These are phyloP conservation scores for Mrakiaceae sp. DNA, from an alignment of 1,284 basidiomycete species.

Conservation along the genomic window DNA sequence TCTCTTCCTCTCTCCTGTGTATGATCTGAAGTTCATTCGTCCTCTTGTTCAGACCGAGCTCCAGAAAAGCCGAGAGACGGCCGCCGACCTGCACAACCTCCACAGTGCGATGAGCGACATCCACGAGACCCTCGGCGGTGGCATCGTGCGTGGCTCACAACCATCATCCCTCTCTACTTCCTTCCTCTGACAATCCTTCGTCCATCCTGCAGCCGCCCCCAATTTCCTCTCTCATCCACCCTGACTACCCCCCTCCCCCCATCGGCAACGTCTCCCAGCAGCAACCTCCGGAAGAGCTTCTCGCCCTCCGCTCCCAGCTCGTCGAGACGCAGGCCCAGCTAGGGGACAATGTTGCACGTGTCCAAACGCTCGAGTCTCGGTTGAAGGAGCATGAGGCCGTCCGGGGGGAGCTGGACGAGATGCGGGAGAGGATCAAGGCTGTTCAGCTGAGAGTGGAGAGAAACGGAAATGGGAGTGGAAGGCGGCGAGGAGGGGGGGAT, in stretches of 20 bases:
- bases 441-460: constrained; percentile 34
- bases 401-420: constrained; percentile 61
- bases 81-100: constrained; percentile 72
- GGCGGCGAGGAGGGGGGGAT: constrained; percentile 26
- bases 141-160: constrained; percentile 46
- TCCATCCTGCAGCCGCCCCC: constrained; percentile 29
- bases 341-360: constrained; percentile 69
- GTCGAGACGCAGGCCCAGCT: constrained; percentile 74
- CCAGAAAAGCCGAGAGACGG: constrained; percentile 85
- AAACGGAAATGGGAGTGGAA: constrained; percentile 13
- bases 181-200: neutral
- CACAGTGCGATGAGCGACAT: constrained; percentile 80
- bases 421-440: constrained; percentile 60
- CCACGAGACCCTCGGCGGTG: constrained; percentile 80
- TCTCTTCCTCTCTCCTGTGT: neutral
- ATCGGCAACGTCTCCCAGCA: constrained; percentile 6
- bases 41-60: constrained; percentile 63
- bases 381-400: constrained; percentile 73
- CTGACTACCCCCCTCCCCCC: constrained; percentile 12
- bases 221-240: constrained; percentile 13
- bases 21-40: neutral
- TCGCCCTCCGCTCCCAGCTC: constrained; percentile 66
- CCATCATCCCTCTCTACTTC: neutral
- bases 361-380: constrained; percentile 67
- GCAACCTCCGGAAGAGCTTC: constrained; percentile 36